Evolutionary conservation across 2,329 filamentous ascomycete species (phyloP), one percentile per base, ranked within the genome.

Genomic region (Shiraia bambusicola): DNA sequence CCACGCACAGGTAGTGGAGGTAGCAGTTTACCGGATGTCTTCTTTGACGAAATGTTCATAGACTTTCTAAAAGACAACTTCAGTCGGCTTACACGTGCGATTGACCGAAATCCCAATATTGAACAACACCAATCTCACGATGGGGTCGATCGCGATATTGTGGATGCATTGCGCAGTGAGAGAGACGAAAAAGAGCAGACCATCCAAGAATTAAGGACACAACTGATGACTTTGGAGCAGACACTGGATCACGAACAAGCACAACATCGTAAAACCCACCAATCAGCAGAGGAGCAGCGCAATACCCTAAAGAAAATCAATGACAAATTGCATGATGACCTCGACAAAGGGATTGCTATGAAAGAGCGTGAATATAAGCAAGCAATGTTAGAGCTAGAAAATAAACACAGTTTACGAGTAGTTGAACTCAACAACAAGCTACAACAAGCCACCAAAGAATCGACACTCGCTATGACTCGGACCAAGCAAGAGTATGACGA

Each of bases 51-150:
- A 33, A 81, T 81, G 0, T 97, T 96, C 67, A 83, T 98, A 40
- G 88, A 96, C 46, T 95, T 97, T 59, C 81, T 96, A 58, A 96
- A 96, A 61, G 91, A 97, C 60, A 95, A 95, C 63, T 97, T 94
- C 64, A 92, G 87, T 58, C 85, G 91, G 7, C 73, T 96, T 43
- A 74, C 86, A 28, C 82, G 89, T 49, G 87, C 89, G 11, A 88
- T 98, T 56, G 93, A 98, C 68, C 84, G 92, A 47, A 88, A 95
- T 49, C 93, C 93, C 1, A 88, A 85, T 1, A 75, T 94, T 47
- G 93, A 98, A 65, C 84, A 94, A 17, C 86, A 89, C 0, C 76
- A 90, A 42, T 88, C 91, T 9, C 84, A 93, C 54, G 91, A 92
- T 59, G 92, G 92, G 3, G 87, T 98, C 27, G 95, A 94, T n/a